phyloP scores from a whole-genome alignment of 2,329 filamentous ascomycete species.

The Fusarium multiceps region DNA sequence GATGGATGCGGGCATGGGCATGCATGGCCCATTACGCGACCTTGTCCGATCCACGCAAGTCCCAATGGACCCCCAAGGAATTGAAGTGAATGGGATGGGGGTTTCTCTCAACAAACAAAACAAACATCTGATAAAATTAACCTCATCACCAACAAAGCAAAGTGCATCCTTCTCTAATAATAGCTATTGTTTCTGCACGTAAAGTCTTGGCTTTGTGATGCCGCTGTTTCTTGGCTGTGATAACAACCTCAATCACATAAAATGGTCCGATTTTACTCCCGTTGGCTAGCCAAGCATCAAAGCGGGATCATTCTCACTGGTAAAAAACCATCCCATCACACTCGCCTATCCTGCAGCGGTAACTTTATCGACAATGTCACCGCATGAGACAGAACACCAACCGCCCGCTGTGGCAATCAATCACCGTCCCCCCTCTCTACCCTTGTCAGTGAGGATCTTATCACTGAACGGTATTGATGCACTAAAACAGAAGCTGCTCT shows the following conservation, averaged over 20 bases:
- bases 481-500: constrained; percentile 15
- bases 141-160: neutral
- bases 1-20: constrained; percentile 1
- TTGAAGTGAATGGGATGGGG: neutral
- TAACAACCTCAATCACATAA: neutral
- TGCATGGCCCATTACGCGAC: constrained; percentile 11
- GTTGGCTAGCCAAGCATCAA: constrained; percentile 1
- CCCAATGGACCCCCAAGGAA: neutral
- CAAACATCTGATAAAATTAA: neutral
- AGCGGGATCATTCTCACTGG: neutral
- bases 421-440: neutral
- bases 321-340: neutral
- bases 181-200: constrained; percentile 3
- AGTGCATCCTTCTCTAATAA: constrained; percentile 14
- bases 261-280: constrained; percentile 14
- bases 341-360: constrained; percentile 22
- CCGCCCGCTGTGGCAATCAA: neutral
- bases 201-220: constrained; percentile 8
- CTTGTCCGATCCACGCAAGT: constrained; percentile 6
- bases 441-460: neutral
- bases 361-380: constrained; percentile 30
- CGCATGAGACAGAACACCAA: neutral
- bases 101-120: neutral
- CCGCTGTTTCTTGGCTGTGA: neutral
- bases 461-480: constrained; percentile 1